Base-by-base conservation (phyloP, 805 yeast genomes). In the Metschnikowia henanensis region DNA sequence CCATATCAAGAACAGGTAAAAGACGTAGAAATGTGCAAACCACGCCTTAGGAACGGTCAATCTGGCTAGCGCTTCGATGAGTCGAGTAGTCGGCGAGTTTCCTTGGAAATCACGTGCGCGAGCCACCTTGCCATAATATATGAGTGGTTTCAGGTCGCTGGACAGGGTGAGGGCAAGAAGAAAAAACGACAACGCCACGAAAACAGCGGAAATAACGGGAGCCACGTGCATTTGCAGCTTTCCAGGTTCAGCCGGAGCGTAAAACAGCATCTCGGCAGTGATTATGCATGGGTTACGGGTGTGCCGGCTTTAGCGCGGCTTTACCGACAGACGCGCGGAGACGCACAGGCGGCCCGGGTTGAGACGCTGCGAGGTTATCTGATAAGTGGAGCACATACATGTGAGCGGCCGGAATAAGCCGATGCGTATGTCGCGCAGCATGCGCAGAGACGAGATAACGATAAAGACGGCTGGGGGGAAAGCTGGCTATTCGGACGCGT, bases 11-110 rank as follows among this genome's bases (percentile, higher is more conserved):
- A 1, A 70, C 53, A 15, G 81, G 73, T 15, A 78, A 12, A 46
- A 37, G 4, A 76, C 45, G 59, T 86, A 86, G 52, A 80, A 86
- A 54, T 85, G 89, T 2, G 65, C 55, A 55, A 86, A 86, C 73
- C 74, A 79, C 10, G 72, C 50, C 56, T 83, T 85, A 0, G 89
- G 87, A 0, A 84, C 83, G 10, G 80, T 78, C 12, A 70, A 43
- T 12, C 32, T 23, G 20, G 48, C 47, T 15, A 43, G 12, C 10
- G 37, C 26, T 6, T 37, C 25, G 26, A 47, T 41, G 3, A 43
- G 18, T 15, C 39, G 30, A 7, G 46, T 32, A 6, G 29, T n/a
- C 18, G 23, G 22, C 30, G 35, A 8, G 16, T 38, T 16, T 3
- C 15, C 32, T 28, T 22, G 20, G 19, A 20, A 28, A 6, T 32